A percentile compares a stretch with the other conserved stretches of the same genome.
Evolutionary conservation across 139 green algal genomes (phyloP).

Genomic region (Chlorella sp.): DNA sequence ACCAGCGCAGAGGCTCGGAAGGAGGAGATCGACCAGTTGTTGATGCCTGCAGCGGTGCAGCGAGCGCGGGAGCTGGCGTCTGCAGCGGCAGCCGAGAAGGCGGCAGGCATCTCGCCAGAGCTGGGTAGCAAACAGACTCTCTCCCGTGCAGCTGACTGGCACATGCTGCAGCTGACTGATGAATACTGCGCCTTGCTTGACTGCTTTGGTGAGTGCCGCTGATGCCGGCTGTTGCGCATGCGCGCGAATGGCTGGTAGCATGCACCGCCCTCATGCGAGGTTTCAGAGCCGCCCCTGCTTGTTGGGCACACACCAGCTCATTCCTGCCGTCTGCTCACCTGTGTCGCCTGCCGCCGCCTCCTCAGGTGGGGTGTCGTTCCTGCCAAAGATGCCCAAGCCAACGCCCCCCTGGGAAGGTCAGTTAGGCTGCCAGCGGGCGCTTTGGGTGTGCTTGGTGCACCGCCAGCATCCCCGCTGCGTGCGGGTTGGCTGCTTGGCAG

Average conservation of each 20-base stretch:
- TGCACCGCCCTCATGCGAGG: not conserved
- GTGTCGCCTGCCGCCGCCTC: not conserved
- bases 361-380: not conserved
- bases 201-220: not conserved
- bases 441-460: not conserved
- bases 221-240: not conserved
- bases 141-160: not conserved
- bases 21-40: not conserved
- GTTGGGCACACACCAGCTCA: not conserved
- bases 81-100: not conserved
- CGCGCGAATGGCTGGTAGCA: not conserved
- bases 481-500: not conserved
- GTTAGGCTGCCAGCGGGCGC: not conserved
- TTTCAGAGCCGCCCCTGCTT: not conserved
- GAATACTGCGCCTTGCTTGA: not conserved
- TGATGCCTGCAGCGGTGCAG: not conserved
- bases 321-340: not conserved
- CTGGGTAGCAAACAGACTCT: not conserved
- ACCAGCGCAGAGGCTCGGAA: not conserved
- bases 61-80: not conserved
- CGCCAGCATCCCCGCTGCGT: not conserved
- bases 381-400: not conserved
- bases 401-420: constrained; percentile 6
- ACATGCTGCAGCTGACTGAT: not conserved
- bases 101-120: not conserved